Percentiles rank a stretch among this genome's conserved stretches.
Conservation (phyloP, 768 basidiomycete species). For the Myochromella boudieri region DNA sequence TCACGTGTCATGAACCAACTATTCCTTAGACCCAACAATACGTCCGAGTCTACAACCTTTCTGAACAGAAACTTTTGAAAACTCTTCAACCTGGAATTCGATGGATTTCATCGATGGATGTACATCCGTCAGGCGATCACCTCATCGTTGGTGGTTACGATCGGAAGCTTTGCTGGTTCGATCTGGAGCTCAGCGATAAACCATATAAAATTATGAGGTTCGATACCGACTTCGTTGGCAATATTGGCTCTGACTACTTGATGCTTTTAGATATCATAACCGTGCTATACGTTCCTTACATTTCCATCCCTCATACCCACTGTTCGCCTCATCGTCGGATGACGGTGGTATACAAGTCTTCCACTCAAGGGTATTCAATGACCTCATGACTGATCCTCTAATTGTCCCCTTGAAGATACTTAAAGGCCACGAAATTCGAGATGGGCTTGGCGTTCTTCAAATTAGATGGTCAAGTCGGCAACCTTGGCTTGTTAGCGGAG, state of each 20-base stretch:
- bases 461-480: constrained; percentile 86
- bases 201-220: constrained; percentile 96
- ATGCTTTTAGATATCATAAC: constrained; percentile 74
- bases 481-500: constrained; percentile 91
- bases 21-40: constrained; percentile 86
- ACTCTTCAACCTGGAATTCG: constrained; percentile 93
- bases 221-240: constrained; percentile 20
- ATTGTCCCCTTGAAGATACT: constrained; percentile 98
- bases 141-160: constrained; percentile 98
- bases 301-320: constrained; percentile 92
- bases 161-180: constrained; percentile 98
- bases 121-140: constrained; percentile 95
- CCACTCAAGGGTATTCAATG: constrained; percentile 92
- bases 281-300: constrained; percentile 90
- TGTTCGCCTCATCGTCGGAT: constrained; percentile 96
- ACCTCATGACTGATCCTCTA: constrained; percentile 94
- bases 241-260: constrained; percentile 9
- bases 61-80: constrained; percentile 90
- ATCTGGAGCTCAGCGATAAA: constrained; percentile 93
- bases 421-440: constrained; percentile 82
- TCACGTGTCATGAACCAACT: constrained; percentile 13
- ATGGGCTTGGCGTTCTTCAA: constrained; percentile 90
- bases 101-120: constrained; percentile 97
- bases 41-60: constrained; percentile 91
- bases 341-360: constrained; percentile 97